Conservation (phyloP, 257 asterid species). For the Plantago elongata region DNA sequence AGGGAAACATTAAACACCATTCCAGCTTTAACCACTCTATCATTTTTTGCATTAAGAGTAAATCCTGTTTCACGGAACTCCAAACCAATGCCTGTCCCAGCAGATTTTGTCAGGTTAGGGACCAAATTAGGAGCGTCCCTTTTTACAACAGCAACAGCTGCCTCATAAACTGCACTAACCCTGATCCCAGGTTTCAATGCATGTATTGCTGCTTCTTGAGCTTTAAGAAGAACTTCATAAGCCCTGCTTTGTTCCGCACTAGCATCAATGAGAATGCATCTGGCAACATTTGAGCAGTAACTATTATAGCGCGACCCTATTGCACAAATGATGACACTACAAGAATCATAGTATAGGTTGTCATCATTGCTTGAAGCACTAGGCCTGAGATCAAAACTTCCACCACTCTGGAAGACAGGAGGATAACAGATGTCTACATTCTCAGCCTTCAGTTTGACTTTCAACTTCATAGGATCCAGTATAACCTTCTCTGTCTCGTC, state of each 20-base stretch:
- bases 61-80: conserved; percentile 77
- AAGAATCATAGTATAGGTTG: conserved; percentile 44
- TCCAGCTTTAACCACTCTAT: conserved; percentile 51
- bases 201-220: conserved; percentile 65
- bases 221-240: conserved; percentile 62
- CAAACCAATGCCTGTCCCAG: conserved; percentile 77
- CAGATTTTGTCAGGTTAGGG: conserved; percentile 58
- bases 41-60: conserved; percentile 55
- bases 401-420: conserved; percentile 84
- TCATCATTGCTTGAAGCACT: conserved; percentile 69
- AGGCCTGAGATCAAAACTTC: conserved; percentile 60
- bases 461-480: conserved; percentile 54
- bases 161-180: conserved; percentile 45
- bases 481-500: conserved; percentile 72
- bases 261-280: conserved; percentile 63
- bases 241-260: conserved; percentile 49
- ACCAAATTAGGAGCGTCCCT: conserved; percentile 61
- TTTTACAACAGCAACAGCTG: conserved; percentile 52
- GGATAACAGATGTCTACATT: conserved; percentile 85
- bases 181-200: conserved; percentile 62
- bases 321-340: conserved; percentile 65
- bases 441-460: conserved; percentile 65
- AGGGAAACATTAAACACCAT: conserved; percentile 70
- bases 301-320: conserved; percentile 68
- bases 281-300: conserved; percentile 72